Conservation (phyloP, 1,284 basidiomycete genomes). For the Mycena citricolor region DNA sequence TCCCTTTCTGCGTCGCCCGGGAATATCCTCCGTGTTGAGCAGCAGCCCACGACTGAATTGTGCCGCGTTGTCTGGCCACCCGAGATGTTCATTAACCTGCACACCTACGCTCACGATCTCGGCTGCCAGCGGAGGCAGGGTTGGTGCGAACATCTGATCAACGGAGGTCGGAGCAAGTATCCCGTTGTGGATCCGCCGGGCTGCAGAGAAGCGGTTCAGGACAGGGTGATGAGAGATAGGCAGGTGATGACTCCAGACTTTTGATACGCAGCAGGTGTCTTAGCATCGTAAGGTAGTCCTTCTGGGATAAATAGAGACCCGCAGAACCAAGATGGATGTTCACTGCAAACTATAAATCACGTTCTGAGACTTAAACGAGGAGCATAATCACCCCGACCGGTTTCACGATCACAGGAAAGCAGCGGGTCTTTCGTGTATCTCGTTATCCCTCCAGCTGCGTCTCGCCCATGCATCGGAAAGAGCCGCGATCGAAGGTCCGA, state of each 20-base stretch:
- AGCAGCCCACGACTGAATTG: slow-evolving; percentile 14
- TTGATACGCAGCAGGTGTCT: slow-evolving; percentile 34
- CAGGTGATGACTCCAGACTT: slow-evolving; percentile 19
- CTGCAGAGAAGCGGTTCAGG: not conserved
- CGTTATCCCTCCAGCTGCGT: too few relatives aligned
- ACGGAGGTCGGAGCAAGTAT: slow-evolving; percentile 18
- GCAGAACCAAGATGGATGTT: slow-evolving; percentile 27
- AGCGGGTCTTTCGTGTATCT: too few relatives aligned
- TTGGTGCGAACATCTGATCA: slow-evolving; percentile 8
- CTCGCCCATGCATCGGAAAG: slow-evolving; percentile 5
- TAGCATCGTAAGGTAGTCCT: slow-evolving; percentile 32
- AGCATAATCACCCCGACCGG: too few relatives aligned
- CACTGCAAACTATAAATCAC: too few relatives aligned
- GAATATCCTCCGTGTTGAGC: slow-evolving; percentile 5
- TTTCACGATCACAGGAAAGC: too few relatives aligned
- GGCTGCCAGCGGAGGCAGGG: not conserved
- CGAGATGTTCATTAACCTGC: not conserved
- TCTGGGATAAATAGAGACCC: slow-evolving; percentile 28
- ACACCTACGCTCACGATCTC: slow-evolving; percentile 6
- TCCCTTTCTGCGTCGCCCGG: slow-evolving; percentile 14
- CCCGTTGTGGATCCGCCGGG: slow-evolving; percentile 22
- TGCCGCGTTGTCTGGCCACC: slow-evolving; percentile 2
- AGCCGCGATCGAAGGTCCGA: slow-evolving; percentile 6
- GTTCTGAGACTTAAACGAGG: too few relatives aligned
- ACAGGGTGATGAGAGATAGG: not conserved